phyloP scores from a whole-genome alignment of 306 rosid genomes.

The Rosa rugosa region DNA sequence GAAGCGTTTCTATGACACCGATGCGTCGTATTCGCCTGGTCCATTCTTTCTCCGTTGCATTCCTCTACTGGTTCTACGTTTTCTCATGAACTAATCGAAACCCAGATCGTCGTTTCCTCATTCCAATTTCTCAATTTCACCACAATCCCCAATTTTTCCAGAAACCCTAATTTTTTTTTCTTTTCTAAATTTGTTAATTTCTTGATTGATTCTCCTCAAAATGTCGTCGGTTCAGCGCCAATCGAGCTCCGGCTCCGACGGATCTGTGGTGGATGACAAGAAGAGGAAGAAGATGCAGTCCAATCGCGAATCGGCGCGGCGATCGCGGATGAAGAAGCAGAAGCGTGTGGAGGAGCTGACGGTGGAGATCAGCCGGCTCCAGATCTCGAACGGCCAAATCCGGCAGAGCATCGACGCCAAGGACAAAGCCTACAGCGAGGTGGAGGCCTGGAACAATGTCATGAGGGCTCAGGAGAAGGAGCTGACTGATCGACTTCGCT shows the following conservation, averaged over 20 bases:
- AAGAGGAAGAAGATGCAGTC: slow-evolving; percentile 95
- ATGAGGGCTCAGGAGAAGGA: slow-evolving; percentile 67
- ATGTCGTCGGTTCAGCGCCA: slow-evolving; percentile 60
- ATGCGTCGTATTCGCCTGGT: slow-evolving; percentile 51
- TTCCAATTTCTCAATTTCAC: background rate
- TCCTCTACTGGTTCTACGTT: slow-evolving; percentile 70
- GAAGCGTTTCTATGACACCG: slow-evolving; percentile 41
- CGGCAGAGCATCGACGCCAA: slow-evolving; percentile 45
- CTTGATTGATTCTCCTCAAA: background rate
- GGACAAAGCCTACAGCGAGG: slow-evolving; percentile 51
- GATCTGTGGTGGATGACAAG: slow-evolving; percentile 56
- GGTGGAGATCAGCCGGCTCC: slow-evolving; percentile 49
- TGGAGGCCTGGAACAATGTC: slow-evolving; percentile 55
- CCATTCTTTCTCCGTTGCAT: slow-evolving; percentile 59
- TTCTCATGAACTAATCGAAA: slow-evolving; percentile 56
- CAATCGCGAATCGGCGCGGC: slow-evolving; percentile 89
- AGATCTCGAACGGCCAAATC: slow-evolving; percentile 45
- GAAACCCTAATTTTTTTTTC: slow-evolving; percentile 16
- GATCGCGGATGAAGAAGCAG: slow-evolving; percentile 93
- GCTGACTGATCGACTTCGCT: slow-evolving; percentile 67
- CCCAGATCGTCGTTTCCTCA: slow-evolving; percentile 7
- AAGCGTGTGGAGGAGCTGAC: slow-evolving; percentile 77
- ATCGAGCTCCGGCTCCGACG: slow-evolving; percentile 75
- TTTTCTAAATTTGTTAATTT: background rate
- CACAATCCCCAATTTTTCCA: slow-evolving; percentile 3